Evolutionary conservation across 768 basidiomycete species (phyloP), one percentile per base, ranked within the genome.

Genomic region (Hortiboletus campestris): DNA sequence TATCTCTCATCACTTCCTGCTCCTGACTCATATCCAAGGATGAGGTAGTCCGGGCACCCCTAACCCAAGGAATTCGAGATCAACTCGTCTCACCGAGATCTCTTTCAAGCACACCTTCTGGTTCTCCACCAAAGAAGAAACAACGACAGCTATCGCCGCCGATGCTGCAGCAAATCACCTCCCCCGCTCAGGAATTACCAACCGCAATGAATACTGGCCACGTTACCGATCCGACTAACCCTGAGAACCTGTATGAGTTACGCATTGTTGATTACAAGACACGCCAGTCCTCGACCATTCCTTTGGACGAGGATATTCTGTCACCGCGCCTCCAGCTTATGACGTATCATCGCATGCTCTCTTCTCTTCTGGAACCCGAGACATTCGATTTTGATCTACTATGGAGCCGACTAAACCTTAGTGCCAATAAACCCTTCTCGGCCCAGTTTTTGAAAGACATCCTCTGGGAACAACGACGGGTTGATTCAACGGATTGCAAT

Each of bases 241-340:
- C 49, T 13, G 44, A 13, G 8, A 40, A 49, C 2, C 40, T n/a
- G 3, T 60, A 71, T 48, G 71, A 69, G 16, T 69, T 88, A 7
- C 76, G 73, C 47, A 64, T 87, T 28, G 67, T 80, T 17, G 91
- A 93, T 61, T 86, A 85, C 43, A 93, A 93, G 68, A 90, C 89
- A 17, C 80, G 90, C 43, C 73, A 68, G 13, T 66, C 68, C 3
- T 56, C 73, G 2, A 75, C 67, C 14, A 59, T 91, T 2, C 89
- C 90, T 2, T 67, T 75, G 4, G 75, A 84, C 14, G 76, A 78
- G 39, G 89, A 91, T 58, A 77, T 83, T 0, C 66, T 80, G 14
- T 67, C 83, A 1, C 77, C 89, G 0, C 80, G 81, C 8, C 71
- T 91, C 35, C 91, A 93, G 66, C 77, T 92, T 6, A 90, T 90